A percentile compares a stretch with the other conserved stretches of the same genome.
phyloP scores from a whole-genome alignment of 331 rosid genomes.

The Spiraea crenata region DNA sequence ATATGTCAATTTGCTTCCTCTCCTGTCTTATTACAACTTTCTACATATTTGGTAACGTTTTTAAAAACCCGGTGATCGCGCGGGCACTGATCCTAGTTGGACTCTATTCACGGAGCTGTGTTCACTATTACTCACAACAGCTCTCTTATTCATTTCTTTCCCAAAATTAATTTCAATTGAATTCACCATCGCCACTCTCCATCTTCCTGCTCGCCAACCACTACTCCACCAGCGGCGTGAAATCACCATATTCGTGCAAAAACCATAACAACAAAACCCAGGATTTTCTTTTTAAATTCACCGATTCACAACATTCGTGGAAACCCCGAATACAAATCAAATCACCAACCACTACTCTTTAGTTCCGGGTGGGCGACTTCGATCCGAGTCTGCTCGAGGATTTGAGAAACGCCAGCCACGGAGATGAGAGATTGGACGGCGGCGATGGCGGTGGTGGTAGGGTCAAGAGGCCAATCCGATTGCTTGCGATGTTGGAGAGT shows the following conservation, averaged over 20 bases:
- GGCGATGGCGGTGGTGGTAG: slow-evolving; percentile 20
- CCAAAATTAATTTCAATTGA: background rate
- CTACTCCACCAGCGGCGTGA: slow-evolving; percentile 29
- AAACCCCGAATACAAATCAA: no score
- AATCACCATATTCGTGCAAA: no score
- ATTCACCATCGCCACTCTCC: slow-evolving; percentile 21
- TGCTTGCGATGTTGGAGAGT: no score
- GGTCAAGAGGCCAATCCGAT: no score
- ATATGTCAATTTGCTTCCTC: no score
- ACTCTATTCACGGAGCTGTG: background rate
- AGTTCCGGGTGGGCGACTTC: slow-evolving; percentile 60
- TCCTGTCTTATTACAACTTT: no score
- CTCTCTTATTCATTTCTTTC: background rate
- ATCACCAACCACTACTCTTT: background rate
- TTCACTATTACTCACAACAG: background rate
- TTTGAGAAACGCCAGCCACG: slow-evolving; percentile 23
- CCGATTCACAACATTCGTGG: no score
- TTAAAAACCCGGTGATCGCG: no score
- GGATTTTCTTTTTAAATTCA: no score
- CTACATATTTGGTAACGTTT: no score
- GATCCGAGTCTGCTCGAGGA: slow-evolving; percentile 38
- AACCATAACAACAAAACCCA: no score
- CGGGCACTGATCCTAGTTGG: no score
- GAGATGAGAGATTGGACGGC: slow-evolving; percentile 17
- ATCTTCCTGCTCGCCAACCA: slow-evolving; percentile 40